Base-by-base conservation (phyloP, 345 rosid genomes). In the Pelargonium nanum region DNA sequence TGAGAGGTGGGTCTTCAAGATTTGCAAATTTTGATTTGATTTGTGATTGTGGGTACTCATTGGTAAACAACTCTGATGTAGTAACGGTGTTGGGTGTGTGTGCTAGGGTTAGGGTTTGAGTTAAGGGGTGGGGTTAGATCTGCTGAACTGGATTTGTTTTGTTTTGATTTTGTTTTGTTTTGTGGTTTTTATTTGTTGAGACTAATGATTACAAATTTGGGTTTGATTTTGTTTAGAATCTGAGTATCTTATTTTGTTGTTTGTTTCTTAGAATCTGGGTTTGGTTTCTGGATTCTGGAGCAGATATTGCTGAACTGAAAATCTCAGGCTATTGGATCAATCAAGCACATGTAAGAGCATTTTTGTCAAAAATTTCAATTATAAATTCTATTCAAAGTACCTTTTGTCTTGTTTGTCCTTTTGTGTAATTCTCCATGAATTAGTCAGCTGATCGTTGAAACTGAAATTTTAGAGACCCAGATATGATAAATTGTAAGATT, bases 311-410 rank as follows among this genome's bases (percentile, higher is more conserved):
- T 72, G 54, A 63, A 64, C 56, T 40, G 73, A 58, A 69, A 60
- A 62, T 71, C 32, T 25, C 71, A 69, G 67, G 66, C 34, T 69
- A 68, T 75, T 75, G 77, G 77, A 54, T 71, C 68, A 66, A 54
- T 71, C 68, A 66, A 68, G 68, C 58, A 45, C 71, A 51, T 45
- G 82, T 82, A 67, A 79, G 82, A 72, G 45, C 5, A 20, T 15
- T 56, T 40, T 26, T 65, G 1, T 19, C 26, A 22, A 26, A 25
- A 40, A 9, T 10, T 40, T 40, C 15, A 12, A 6, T 40, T 21
- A 17, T 13, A n/a, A 23, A 23, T 59, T 40, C 58, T 24, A 19
- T 20, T 21, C 17, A 1, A 57, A 54, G 57, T 44, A 21, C 45
- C 34, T 55, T 15, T 54, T 54, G 45, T 54, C 44, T 4, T 6